Base-by-base conservation (phyloP, 257 asterid genomes). In the Coffea eugenioides region DNA sequence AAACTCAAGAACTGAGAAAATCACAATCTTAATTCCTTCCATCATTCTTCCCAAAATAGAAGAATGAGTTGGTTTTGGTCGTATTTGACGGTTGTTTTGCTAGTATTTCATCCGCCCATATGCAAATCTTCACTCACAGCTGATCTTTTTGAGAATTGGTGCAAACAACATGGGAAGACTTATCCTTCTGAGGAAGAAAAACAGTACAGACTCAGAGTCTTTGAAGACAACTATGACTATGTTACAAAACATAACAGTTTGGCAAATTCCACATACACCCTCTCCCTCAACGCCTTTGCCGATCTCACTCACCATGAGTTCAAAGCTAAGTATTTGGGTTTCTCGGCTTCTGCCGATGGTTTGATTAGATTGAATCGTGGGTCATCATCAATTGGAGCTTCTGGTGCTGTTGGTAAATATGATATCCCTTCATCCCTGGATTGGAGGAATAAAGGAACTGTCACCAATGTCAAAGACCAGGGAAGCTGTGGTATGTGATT, bases 361-460 rank as follows among this genome's bases (percentile, higher is more conserved):
- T 70, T 75, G 23, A 94, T 96, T 82, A 91, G 92, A 78, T 79
- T 91, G 95, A 89, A 90, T 77, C 76, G 86, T 59, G 79, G 82
- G 88, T 69, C 77, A 11, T 82, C 79, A 13, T 54, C 64, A 14
- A 16, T 23, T 75, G 87, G 81, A 16, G 90, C 76, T 45, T 49
- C 67, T 3, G 76, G 74, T 82, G 84, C 81, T 77, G 84, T 82
- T 73, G 75, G 79, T 1, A 88, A 81, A 34, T 65, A 82, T 43
- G 93, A 84, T 73, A 52, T 89, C 77, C 98, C 98, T 15, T 74
- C 84, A 64, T 87, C 97, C 11, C 51, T 92, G 74, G 99, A 96
- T 88, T 96, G 99, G 99, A 90, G 97, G 85, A 80, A 84, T 8
- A 79, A 89, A 79, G 99, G 98, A 77, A 98, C 97, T 67, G 97